These are phyloP conservation scores for Aspergillus ruber DNA, from an alignment of 2,329 filamentous ascomycete species.

Conservation along the genomic window DNA sequence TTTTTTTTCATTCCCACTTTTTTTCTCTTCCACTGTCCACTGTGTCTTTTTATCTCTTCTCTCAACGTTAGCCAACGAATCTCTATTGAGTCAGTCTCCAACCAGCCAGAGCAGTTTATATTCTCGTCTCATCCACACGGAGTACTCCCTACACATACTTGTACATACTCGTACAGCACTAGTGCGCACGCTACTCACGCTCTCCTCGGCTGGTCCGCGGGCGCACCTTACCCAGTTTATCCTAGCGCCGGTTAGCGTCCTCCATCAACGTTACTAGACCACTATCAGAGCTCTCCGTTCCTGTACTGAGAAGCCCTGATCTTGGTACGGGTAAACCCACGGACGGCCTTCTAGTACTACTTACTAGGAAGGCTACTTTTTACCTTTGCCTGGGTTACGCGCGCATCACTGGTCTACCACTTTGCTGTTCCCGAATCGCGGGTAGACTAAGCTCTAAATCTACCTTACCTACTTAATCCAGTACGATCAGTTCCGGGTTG, in stretches of 20 bases:
- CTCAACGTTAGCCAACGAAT: not conserved
- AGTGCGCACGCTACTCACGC: not conserved
- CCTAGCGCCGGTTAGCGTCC: not conserved
- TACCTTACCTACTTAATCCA: too few species aligned
- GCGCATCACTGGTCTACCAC: too few species aligned
- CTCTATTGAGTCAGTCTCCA: not conserved
- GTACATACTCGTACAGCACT: not conserved
- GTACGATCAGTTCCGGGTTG: too few species aligned
- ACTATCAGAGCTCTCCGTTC: too few species aligned
- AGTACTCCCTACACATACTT: not conserved
- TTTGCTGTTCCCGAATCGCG: too few species aligned
- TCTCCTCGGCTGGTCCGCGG: not conserved
- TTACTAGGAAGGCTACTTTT: too few species aligned
- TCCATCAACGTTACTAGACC: too few species aligned
- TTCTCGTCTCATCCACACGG: not conserved
- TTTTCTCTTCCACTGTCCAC: conserved; percentile 1
- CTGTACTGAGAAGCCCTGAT: too few species aligned
- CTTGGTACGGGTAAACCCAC: too few species aligned
- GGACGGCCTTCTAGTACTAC: too few species aligned
- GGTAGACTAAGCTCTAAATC: too few species aligned
- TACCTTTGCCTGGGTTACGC: too few species aligned
- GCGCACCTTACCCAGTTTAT: not conserved
- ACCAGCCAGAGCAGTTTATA: not conserved
- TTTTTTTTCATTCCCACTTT: conserved; percentile 4
- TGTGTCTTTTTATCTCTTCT: not conserved